Percentiles rank a stretch among this genome's conserved stretches.
Conservation (phyloP, 139 green algal genomes). For the Raphidocelis subcapitata region DNA sequence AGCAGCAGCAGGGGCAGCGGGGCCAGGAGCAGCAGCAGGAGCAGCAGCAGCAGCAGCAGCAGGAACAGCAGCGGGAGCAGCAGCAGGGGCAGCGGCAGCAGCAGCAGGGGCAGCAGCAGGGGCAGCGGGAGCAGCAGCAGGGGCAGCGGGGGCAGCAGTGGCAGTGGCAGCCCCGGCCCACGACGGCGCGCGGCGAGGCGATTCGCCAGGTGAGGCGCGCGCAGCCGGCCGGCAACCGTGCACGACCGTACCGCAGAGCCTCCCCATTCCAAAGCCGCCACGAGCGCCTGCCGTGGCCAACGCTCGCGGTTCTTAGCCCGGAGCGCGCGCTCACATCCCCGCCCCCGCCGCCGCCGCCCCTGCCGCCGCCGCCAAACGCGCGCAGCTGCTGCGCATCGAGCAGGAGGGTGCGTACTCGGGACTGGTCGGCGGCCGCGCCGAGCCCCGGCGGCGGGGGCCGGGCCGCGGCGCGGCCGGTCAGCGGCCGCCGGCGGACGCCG, state of each 20-base stretch:
- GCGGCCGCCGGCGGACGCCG: too few relatives aligned
- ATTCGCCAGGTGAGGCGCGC: background rate
- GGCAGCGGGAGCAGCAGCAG: background rate
- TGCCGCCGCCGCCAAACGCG: too few relatives aligned
- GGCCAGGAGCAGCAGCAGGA: background rate
- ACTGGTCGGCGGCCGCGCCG: slow-evolving; percentile 40
- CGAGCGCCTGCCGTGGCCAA: too few relatives aligned
- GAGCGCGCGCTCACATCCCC: too few relatives aligned
- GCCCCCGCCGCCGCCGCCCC: too few relatives aligned
- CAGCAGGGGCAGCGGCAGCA: background rate
- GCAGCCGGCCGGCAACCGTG: background rate
- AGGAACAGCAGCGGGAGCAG: background rate
- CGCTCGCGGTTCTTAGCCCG: too few relatives aligned
- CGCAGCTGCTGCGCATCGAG: slow-evolving; percentile 66
- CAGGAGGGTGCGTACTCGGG: slow-evolving; percentile 55
- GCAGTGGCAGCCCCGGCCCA: background rate
- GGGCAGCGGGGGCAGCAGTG: background rate
- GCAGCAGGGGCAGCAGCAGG: background rate
- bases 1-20: slow-evolving; percentile 1
- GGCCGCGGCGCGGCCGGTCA: too few relatives aligned
- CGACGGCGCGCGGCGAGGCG: background rate
- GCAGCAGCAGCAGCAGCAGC: background rate
- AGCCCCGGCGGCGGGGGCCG: background rate
- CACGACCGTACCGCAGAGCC: too few relatives aligned
- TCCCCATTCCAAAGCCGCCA: too few relatives aligned